Evolutionary conservation across 768 basidiomycete species (phyloP), one percentile per base, ranked within the genome.

Genomic region (Austroboletus festivus): DNA sequence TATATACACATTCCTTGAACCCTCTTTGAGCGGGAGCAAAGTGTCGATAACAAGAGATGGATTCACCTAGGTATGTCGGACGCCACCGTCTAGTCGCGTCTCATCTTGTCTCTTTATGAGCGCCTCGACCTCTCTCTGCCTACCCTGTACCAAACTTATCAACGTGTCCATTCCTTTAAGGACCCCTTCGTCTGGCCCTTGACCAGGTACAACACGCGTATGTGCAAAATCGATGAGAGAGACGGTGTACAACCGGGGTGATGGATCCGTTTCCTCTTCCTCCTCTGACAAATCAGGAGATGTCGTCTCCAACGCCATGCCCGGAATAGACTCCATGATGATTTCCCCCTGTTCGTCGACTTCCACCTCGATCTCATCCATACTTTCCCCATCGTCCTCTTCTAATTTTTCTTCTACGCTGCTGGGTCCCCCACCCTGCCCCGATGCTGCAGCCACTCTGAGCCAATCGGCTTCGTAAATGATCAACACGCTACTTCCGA

Each of bases 221-320:
- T 98, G 95, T 7, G 93, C 94, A 64, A 99, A 97, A 71, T 99
- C 95, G 55, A 98, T 97, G 54, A 96, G 70, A 55, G 85, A 85
- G 51, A 96, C 74, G 13, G 75, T 72, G 53, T 78, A 86, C 41
- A 58, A 44, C 43, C 62, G 52, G n/a, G 53, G 49, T 5, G 16
- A 31, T 20, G 38, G 21, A 9, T 54, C 54, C 8, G 13, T n/a
- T 19, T 10, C 35, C 3, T n/a, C n/a, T n/a, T n/a, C n/a, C n/a
- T n/a, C n/a, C n/a, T n/a, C n/a, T n/a, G n/a, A n/a, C n/a, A n/a
- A n/a, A n/a, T n/a, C n/a, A n/a, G n/a, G n/a, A n/a, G 61, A 26
- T 81, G 77, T 16, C 74, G 68, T 40, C 63, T 71, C 41, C 2
- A 39, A 47, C 6, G 31, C 2, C 19, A 6, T 21, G 3, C 28